These are phyloP conservation scores for Nemania sp. DNA, from an alignment of 2,329 filamentous ascomycete genomes.

Conservation along the genomic window DNA sequence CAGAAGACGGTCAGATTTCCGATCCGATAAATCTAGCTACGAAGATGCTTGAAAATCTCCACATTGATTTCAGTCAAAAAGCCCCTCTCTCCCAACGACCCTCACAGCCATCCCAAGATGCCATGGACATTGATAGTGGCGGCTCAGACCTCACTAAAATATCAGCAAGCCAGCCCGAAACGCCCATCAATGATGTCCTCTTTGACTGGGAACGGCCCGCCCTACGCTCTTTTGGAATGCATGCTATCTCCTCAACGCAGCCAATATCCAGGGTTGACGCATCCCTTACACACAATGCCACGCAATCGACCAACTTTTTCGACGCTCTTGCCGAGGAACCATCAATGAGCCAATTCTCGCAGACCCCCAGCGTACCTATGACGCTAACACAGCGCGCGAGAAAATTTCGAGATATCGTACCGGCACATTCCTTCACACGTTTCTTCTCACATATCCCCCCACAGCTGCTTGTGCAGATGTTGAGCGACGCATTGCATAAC, in stretches of 20 bases:
- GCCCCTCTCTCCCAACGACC: constrained; percentile 59
- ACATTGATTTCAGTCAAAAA: constrained; percentile 84
- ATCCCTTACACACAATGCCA: constrained; percentile 53
- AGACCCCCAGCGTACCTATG: constrained; percentile 80
- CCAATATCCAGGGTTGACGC: constrained; percentile 56
- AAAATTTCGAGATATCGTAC: constrained; percentile 90
- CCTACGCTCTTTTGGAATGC: constrained; percentile 63
- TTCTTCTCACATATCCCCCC: constrained; percentile 89
- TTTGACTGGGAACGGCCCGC: constrained; percentile 90
- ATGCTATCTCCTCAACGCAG: constrained; percentile 62
- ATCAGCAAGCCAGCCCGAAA: constrained; percentile 88
- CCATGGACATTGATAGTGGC: constrained; percentile 77
- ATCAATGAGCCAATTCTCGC: constrained; percentile 85
- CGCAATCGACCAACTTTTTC: constrained; percentile 56
- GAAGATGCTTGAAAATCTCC: constrained; percentile 90
- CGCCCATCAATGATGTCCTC: constrained; percentile 76
- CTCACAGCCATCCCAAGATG: constrained; percentile 59
- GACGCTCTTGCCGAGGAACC: constrained; percentile 86
- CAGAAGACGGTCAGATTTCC: constrained; percentile 76
- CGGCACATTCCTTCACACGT: constrained; percentile 85
- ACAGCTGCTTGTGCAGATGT: constrained; percentile 79
- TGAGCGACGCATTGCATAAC: constrained; percentile 84
- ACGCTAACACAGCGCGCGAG: constrained; percentile 90
- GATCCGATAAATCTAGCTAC: constrained; percentile 91
- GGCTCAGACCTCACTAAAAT: constrained; percentile 61